These are phyloP conservation scores for Fraxinus excelsior DNA, from an alignment of 257 asterid genomes.

Conservation along the genomic window DNA sequence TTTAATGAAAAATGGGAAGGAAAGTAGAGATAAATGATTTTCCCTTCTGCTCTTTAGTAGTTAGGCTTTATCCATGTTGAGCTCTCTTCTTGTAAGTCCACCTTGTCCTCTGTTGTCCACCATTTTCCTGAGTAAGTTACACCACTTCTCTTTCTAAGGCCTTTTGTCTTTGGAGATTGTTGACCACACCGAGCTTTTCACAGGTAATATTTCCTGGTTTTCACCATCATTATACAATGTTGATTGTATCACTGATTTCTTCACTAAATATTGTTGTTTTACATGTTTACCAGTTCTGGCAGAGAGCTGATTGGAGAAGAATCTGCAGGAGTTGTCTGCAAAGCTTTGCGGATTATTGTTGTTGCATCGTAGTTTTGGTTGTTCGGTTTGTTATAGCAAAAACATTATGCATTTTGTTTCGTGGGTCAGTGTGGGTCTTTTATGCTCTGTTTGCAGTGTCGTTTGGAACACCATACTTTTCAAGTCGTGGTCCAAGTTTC, in stretches of 20 bases:
- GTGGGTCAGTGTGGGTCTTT: neutral
- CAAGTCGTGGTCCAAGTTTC: neutral
- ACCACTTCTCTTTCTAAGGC: constrained; percentile 17
- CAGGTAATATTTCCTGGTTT: constrained; percentile 25
- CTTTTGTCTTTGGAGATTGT: constrained; percentile 46
- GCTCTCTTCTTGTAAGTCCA: constrained; percentile 29
- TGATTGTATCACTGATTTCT: neutral
- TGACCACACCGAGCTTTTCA: constrained; percentile 48
- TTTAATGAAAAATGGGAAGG: constrained; percentile 61
- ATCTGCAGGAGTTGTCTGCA: constrained; percentile 28
- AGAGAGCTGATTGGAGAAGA: constrained; percentile 27
- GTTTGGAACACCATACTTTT: constrained; percentile 11
- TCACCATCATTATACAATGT: neutral
- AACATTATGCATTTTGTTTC: constrained; percentile 5
- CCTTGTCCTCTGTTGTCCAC: constrained; percentile 20
- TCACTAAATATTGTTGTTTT: neutral
- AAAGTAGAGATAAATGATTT: constrained; percentile 40
- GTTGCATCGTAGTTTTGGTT: constrained; percentile 17
- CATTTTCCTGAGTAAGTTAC: constrained; percentile 4
- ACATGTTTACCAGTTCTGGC: constrained; percentile 33
- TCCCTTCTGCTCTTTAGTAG: constrained; percentile 29
- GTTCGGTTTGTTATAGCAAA: constrained; percentile 17
- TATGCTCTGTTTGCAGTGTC: neutral
- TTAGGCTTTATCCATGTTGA: constrained; percentile 20
- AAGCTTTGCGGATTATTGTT: constrained; percentile 18